A percentile compares a stretch with the other conserved stretches of the same genome.
Conservation (phyloP, 2,329 filamentous ascomycete genomes). For the Hortaea werneckii region DNA sequence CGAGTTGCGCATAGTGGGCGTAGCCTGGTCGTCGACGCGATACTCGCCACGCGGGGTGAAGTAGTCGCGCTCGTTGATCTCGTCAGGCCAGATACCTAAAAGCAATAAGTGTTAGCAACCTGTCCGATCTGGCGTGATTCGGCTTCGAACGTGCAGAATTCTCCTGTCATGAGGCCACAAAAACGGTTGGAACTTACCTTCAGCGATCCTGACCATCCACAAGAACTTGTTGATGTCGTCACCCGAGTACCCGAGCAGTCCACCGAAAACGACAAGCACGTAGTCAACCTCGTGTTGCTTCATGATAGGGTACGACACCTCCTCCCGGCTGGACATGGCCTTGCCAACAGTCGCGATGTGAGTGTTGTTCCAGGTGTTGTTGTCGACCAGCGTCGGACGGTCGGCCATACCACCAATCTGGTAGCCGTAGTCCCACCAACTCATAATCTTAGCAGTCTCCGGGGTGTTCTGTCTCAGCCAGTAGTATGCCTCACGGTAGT, state of each 20-base stretch:
- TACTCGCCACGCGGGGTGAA: constrained; percentile 93
- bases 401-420: constrained; percentile 99
- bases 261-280: constrained; percentile 93
- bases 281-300: constrained; percentile 98
- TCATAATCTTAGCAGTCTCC: constrained; percentile 96
- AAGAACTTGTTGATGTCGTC: constrained; percentile 99
- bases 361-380: constrained; percentile 99
- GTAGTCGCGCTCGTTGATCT: constrained; percentile 93
- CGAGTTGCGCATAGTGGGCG: constrained; percentile 97
- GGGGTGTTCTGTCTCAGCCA: constrained; percentile 97
- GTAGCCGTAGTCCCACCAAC: constrained; percentile 99
- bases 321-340: constrained; percentile 94
- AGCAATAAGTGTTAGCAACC: background rate
- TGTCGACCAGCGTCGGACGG: constrained; percentile 91
- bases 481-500: constrained; percentile 98
- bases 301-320: constrained; percentile 98
- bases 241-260: constrained; percentile 89
- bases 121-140: background rate
- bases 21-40: constrained; percentile 83
- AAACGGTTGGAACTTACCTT: constrained; percentile 46
- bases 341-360: constrained; percentile 99
- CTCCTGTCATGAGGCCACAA: background rate
- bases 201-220: constrained; percentile 99
- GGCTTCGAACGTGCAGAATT: background rate
- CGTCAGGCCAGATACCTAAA: constrained; percentile 82